Base-by-base conservation (phyloP, 768 basidiomycete genomes). In the Kwoniella bestiolae region DNA sequence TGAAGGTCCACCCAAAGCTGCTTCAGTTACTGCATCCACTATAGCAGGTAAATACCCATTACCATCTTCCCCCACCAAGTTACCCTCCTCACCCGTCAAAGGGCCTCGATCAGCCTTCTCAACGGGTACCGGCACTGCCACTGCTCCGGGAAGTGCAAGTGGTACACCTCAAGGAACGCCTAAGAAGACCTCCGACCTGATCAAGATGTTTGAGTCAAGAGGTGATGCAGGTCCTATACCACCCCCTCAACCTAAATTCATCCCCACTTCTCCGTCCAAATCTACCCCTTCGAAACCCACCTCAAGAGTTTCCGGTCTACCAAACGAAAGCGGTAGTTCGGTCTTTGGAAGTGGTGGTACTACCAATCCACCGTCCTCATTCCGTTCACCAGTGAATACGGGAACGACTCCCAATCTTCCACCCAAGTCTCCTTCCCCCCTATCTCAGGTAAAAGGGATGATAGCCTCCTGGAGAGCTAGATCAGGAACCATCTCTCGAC, bases 381-480 rank as follows among this genome's bases (percentile, higher is more conserved):
- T 46, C 63, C 61, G 41, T 44, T 49, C 50, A 38, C 53, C 68
- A 12, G 23, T 23, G 34, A 32, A 34, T 35, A 26, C 9, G 14
- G n/a, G n/a, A n/a, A 14, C 57, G 23, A 23, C 57, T 14, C 66
- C 66, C 7, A 65, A 46, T 3, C 67, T 65, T 2, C 73, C 69
- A 7, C 64, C 59, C 56, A 74, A 74, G 41, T 55, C 65, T 2
- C 23, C 69, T 45, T 74, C 73, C 0, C 75, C 75, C 2, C 46
- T 72, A 2, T 66, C 69, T 5, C 60, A 72, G 7, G 70, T 77
- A 45, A 53, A 66, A 28, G 67, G 65, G 2, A 70, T 77, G 66
- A 70, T 77, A 18, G 76, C 74, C 26, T 75, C 74, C 9, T 77
- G 76, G 76, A 38, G 70, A 23, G 64, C 67, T 16, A 44, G 68